Percentiles rank a stretch among this genome's conserved stretches.
These are phyloP conservation scores for Cystofilobasidium bisporidii DNA, from an alignment of 768 basidiomycete genomes.

Conservation along the genomic window DNA sequence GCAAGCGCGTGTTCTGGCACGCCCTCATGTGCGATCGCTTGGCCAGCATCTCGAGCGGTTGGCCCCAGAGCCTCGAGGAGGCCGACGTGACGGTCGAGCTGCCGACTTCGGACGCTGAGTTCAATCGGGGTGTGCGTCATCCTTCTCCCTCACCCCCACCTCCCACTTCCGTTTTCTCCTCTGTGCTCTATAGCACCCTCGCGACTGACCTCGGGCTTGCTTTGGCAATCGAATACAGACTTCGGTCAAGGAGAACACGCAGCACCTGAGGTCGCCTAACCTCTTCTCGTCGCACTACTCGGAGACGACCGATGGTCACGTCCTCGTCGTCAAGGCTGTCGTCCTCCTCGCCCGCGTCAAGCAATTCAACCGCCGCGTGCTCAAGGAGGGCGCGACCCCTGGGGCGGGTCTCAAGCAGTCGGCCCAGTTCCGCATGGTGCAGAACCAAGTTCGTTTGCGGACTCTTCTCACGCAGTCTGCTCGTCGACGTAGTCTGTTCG, in stretches of 20 bases:
- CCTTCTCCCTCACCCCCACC: neutral
- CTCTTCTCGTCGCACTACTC: slow-evolving; percentile 19
- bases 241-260: slow-evolving; percentile 19
- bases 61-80: slow-evolving; percentile 25
- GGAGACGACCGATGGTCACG: slow-evolving; percentile 22
- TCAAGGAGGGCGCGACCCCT: slow-evolving; percentile 10
- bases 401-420: neutral
- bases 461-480: no score
- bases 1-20: slow-evolving; percentile 22
- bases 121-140: neutral
- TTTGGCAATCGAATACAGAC: no score
- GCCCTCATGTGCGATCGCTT: slow-evolving; percentile 22
- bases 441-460: slow-evolving; percentile 12
- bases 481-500: no score
- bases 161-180: neutral
- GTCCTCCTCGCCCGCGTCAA: slow-evolving; percentile 25
- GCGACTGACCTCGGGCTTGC: no score
- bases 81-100: slow-evolving; percentile 19
- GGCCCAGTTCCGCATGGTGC: slow-evolving; percentile 17
- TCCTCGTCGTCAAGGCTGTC: slow-evolving; percentile 20
- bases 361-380: slow-evolving; percentile 23
- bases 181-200: neutral
- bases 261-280: slow-evolving; percentile 18
- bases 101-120: slow-evolving; percentile 1
- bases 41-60: slow-evolving; percentile 8